Evolutionary conservation across 1,284 basidiomycete genomes (phyloP).

Genomic region (Moesziomyces parantarcticus): DNA sequence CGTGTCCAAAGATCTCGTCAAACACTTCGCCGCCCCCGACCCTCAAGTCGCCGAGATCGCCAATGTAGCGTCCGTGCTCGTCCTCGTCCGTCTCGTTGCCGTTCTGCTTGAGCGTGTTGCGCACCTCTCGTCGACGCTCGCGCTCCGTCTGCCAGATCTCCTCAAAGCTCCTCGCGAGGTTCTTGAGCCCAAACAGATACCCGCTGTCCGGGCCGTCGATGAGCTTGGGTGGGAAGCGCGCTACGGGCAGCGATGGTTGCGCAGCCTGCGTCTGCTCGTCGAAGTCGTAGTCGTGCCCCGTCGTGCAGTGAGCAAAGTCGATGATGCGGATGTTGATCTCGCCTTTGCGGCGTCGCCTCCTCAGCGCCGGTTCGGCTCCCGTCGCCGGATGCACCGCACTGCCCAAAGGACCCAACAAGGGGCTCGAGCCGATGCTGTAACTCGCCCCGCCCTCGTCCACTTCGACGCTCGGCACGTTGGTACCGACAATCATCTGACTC

Average conservation of each 20-base stretch:
- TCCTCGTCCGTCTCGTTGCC: slow-evolving; percentile 24
- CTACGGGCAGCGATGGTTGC: slow-evolving; percentile 45
- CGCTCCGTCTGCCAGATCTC: slow-evolving; percentile 64
- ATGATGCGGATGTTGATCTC: slow-evolving; percentile 96
- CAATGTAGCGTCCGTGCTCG: slow-evolving; percentile 28
- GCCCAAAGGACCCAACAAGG: slow-evolving; percentile 30
- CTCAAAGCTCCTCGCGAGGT: slow-evolving; percentile 77
- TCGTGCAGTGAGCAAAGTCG: slow-evolving; percentile 98
- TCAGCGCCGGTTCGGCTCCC: slow-evolving; percentile 8
- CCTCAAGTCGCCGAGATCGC: slow-evolving; percentile 54
- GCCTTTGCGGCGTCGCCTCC: slow-evolving; percentile 72
- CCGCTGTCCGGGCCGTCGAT: slow-evolving; percentile 89
- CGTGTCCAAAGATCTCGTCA: slow-evolving; percentile 63
- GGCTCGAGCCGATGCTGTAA: slow-evolving; percentile 48
- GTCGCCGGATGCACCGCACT: neutral
- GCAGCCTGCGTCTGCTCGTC: neutral
- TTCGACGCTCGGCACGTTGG: slow-evolving; percentile 8
- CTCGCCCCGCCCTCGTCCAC: slow-evolving; percentile 40
- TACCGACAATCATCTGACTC: slow-evolving; percentile 23
- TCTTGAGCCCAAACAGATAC: slow-evolving; percentile 90
- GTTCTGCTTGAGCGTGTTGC: neutral
- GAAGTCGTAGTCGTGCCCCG: slow-evolving; percentile 87
- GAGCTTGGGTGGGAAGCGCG: slow-evolving; percentile 86
- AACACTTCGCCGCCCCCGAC: slow-evolving; percentile 65
- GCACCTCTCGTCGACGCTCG: slow-evolving; percentile 24